Evolutionary conservation across 352 stramenopile species (phyloP), one percentile per base, ranked within the genome.

Genomic region (Phytophthora hybrid): DNA sequence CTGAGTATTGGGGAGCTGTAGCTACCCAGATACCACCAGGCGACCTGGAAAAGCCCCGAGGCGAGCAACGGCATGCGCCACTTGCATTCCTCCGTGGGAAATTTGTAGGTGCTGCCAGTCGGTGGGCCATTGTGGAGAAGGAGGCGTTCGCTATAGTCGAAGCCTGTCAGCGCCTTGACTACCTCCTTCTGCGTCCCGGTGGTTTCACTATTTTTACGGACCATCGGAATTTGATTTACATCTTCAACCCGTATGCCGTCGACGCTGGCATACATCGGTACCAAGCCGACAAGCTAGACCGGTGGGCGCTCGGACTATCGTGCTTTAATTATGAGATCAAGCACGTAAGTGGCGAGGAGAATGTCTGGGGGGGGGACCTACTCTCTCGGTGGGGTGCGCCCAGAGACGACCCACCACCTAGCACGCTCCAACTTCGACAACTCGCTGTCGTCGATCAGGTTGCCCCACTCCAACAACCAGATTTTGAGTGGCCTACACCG

Each of bases 1-100:
- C 57, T 7, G 58, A 65, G 1, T 66, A 61, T 49, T 81, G 68
- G 65, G 64, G 64, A 21, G 73, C 69, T 0, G 60, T 71, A 2
- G 57, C 61, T 0, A 77, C 69, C 1, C 64, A 81, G 44, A 1
- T 81, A 10, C 11, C 34, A 6, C 44, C n/a, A 0, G 73, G 46
- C 0, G 69, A 79, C 23, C 13, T 21, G 41, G 41, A 51, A 7
- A 51, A 19, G 16, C 41, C 53, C 4, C 13, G 29, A 16, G 53
- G 23, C n/a, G 34, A 62, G 9, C 56, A 62, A 34, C 32, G 31
- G 2, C 32, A 62, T 62, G 32, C 34, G n/a, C 31, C 56, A 2
- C 13, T 62, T 5, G 53, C 26, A 3, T 59, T 41, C 29, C 53
- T 41, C 7, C 46, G 53, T 44, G 26, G 53, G 3, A 59, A 59